Evolutionary conservation across 768 basidiomycete genomes (phyloP), one percentile per base, ranked within the genome.

Genomic region (Neoboletus magnificus): DNA sequence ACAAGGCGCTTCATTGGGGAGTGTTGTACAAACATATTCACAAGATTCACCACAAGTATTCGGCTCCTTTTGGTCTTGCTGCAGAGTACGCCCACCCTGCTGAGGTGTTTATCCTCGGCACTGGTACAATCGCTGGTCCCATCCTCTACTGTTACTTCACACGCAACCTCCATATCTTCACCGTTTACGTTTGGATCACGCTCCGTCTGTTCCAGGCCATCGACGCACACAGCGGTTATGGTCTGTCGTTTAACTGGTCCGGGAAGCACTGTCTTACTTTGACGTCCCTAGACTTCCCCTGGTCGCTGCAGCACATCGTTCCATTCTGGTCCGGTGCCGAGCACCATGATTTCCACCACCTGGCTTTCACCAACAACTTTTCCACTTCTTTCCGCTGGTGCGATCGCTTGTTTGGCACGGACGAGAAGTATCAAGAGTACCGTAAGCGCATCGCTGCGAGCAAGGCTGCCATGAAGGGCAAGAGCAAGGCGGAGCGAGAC

Each of bases 261-360:
- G 12, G 15, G 40, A 18, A 30, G 12, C 15, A 1, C 37, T 1
- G 18, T 9, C 58, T 49, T 10, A 52, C 32, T 4, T 33, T 45
- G 0, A 15, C 15, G 13, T 22, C 11, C 23, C 5, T 50, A 89
- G 92, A 98, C 71, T 99, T 99, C 82, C 96, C 97, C 1, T 98
- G 94, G 95, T 95, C 92, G 6, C 79, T 98, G 52, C 87, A 93
- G 62, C 84, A 95, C 76, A 85, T 93, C 61, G 56, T 98, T 32
- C 94, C 94, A 2, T 91, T 98, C 81, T 98, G 95, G 95, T 89
- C 91, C 8, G 95, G 96, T 37, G 94, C 94, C 0, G 96, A 98
- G 65, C 93, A 96, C 75, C 95, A 97, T 70, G 95, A 98, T 68
- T 98, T 93, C 84, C 96, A 98, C 74, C 96, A 99, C 75, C 91